Evolutionary conservation across 441 rosid genomes (phyloP).

Genomic region (Dalechampia spathulata): DNA sequence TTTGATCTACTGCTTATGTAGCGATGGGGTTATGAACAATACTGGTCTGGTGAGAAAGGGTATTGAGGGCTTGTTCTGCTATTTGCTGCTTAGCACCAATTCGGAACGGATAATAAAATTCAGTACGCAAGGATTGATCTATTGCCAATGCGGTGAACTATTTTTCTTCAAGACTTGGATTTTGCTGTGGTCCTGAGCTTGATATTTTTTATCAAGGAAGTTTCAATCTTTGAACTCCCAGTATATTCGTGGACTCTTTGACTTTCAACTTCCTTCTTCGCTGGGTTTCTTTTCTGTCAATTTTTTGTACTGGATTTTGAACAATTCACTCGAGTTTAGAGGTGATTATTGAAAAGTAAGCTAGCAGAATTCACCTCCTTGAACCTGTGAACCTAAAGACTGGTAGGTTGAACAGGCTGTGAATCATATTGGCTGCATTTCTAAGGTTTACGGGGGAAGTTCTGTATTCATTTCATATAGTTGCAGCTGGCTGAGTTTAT

Average conservation of each 20-base stretch:
- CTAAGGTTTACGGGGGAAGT: neutral
- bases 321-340: conserved; percentile 10
- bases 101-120: neutral
- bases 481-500: neutral
- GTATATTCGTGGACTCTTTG: neutral
- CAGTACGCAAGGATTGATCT: neutral
- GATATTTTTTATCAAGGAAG: neutral
- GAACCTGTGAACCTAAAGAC: conserved; percentile 1
- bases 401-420: neutral
- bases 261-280: neutral
- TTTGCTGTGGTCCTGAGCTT: conserved; percentile 6
- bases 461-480: conserved; percentile 1
- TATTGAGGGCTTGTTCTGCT: neutral
- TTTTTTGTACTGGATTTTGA: conserved; percentile 7
- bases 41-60: neutral
- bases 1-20: conserved; percentile 5
- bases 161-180: conserved; percentile 12
- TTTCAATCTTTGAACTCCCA: no score
- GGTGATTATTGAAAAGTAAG: neutral
- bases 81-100: neutral
- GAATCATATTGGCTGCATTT: neutral
- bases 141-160: conserved; percentile 6
- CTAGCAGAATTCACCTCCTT: conserved; percentile 5
- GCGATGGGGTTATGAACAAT: neutral
- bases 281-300: conserved; percentile 10